phyloP scores from a whole-genome alignment of 2,329 filamentous ascomycete genomes.

The Blumeria hordei region DNA sequence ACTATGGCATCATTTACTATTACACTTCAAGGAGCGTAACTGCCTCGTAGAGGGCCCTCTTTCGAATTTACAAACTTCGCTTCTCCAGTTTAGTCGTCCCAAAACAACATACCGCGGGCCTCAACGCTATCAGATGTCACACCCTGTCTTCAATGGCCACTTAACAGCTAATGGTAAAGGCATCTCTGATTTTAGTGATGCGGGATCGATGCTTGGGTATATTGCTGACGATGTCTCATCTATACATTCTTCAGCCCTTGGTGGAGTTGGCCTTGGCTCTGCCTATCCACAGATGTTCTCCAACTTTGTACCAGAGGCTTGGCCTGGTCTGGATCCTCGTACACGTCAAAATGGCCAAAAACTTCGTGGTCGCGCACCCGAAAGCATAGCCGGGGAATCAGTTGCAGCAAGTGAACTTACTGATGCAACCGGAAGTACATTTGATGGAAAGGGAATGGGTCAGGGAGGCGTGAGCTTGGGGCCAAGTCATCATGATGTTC shows the following conservation, averaged over 20 bases:
- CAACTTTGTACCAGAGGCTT: conserved; percentile 61
- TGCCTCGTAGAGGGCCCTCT: conserved; percentile 89
- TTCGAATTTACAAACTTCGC: conserved; percentile 82
- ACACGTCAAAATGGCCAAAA: conserved; percentile 42
- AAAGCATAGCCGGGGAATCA: conserved; percentile 76
- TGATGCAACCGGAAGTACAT: conserved; percentile 55
- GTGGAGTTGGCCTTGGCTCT: conserved; percentile 52
- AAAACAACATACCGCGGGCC: conserved; percentile 80
- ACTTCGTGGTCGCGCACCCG: conserved; percentile 38
- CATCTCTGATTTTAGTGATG: conserved; percentile 26
- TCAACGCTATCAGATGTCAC: conserved; percentile 65
- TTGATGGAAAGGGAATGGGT: conserved; percentile 48
- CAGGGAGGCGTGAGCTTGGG: conserved; percentile 75
- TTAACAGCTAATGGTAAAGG: conserved; percentile 13
- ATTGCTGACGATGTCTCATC: conserved; percentile 95
- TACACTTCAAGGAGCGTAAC: conserved; percentile 92
- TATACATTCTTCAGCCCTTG: conserved; percentile 75
- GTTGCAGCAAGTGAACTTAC: conserved; percentile 79
- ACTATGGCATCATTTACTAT: conserved; percentile 81
- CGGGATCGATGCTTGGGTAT: conserved; percentile 77
- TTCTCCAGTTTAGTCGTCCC: conserved; percentile 83
- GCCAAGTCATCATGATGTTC: conserved; percentile 50
- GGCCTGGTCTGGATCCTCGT: conserved; percentile 54
- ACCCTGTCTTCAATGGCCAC: conserved; percentile 22
- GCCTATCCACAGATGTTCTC: conserved; percentile 93